Evolutionary conservation across 2,329 filamentous ascomycete species (phyloP).

Genomic region (Anisogramma anomala): DNA sequence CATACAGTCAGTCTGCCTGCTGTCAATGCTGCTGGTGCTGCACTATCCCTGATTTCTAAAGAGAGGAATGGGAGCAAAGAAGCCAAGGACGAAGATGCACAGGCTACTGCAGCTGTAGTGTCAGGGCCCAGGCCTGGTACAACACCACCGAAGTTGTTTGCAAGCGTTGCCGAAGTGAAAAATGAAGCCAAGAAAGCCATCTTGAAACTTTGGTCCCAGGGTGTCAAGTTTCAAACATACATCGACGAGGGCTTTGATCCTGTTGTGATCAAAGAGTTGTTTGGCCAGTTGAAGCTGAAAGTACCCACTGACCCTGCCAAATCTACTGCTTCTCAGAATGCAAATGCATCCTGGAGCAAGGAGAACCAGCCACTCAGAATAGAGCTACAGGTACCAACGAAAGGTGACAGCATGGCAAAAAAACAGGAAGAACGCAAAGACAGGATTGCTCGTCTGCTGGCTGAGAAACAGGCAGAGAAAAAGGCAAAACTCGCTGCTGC

Average conservation of each 20-base stretch:
- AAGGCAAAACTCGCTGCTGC: conserved; percentile 36
- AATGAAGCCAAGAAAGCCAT: conserved; percentile 57
- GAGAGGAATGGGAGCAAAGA: not conserved
- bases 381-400: not conserved
- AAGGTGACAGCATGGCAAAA: conserved; percentile 15
- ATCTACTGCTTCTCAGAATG: not conserved
- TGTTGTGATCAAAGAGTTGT: conserved; percentile 50
- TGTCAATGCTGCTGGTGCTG: not conserved
- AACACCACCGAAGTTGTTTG: conserved; percentile 15
- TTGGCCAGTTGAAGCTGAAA: conserved; percentile 57
- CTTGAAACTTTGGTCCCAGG: conserved; percentile 49
- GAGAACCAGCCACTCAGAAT: not conserved
- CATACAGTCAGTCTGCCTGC: too few relatives aligned
- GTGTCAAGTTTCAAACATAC: conserved; percentile 63
- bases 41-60: not conserved
- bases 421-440: conserved; percentile 58
- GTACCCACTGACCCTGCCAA: conserved; percentile 26
- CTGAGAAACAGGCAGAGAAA: conserved; percentile 61
- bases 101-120: not conserved
- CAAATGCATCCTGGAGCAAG: not conserved
- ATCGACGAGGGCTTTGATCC: conserved; percentile 61
- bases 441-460: conserved; percentile 63
- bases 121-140: not conserved
- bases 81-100: not conserved
- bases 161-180: conserved; percentile 31